phyloP scores from a whole-genome alignment of 345 rosid genomes.

The Leavenworthia alabamica region DNA sequence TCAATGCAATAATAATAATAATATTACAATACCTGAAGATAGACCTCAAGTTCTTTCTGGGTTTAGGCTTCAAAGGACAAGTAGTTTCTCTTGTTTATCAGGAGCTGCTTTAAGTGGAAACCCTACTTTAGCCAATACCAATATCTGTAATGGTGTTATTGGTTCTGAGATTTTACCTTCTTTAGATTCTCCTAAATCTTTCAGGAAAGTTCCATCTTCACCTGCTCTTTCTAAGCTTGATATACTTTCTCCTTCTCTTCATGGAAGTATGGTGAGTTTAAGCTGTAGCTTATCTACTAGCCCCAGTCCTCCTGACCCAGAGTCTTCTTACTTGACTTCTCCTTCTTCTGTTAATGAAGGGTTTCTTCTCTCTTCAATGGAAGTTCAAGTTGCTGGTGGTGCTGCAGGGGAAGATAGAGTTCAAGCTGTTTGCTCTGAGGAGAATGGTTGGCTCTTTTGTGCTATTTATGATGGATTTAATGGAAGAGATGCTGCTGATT shows the following conservation, averaged over 20 bases:
- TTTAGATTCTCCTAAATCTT: constrained; percentile 81
- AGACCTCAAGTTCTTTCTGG: constrained; percentile 30
- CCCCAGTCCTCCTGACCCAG: constrained; percentile 53
- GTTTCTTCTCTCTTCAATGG: constrained; percentile 49
- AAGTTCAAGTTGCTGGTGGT: constrained; percentile 95
- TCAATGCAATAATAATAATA: constrained; percentile 49
- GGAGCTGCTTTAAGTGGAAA: constrained; percentile 96
- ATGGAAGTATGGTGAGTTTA: constrained; percentile 63
- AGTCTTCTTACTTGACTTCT: constrained; percentile 50
- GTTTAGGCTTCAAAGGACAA: constrained; percentile 44
- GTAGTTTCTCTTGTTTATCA: constrained; percentile 89
- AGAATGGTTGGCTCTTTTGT: constrained; percentile 86
- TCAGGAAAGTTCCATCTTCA: constrained; percentile 70
- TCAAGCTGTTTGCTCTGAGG: constrained; percentile 97
- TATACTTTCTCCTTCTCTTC: constrained; percentile 79
- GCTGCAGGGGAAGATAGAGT: constrained; percentile 99
- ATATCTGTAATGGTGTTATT: constrained; percentile 83
- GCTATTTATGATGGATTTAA: constrained; percentile 93
- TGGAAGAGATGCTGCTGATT: constrained; percentile 98
- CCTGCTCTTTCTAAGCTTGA: constrained; percentile 75
- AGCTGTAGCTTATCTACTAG: constrained; percentile 75
- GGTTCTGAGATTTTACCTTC: constrained; percentile 84
- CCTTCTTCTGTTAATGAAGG: constrained; percentile 56
- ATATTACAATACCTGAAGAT: constrained; percentile 23
- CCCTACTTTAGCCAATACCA: constrained; percentile 91